Evolutionary conservation across 768 basidiomycete species (phyloP).

Genomic region (Amanita phalloides): DNA sequence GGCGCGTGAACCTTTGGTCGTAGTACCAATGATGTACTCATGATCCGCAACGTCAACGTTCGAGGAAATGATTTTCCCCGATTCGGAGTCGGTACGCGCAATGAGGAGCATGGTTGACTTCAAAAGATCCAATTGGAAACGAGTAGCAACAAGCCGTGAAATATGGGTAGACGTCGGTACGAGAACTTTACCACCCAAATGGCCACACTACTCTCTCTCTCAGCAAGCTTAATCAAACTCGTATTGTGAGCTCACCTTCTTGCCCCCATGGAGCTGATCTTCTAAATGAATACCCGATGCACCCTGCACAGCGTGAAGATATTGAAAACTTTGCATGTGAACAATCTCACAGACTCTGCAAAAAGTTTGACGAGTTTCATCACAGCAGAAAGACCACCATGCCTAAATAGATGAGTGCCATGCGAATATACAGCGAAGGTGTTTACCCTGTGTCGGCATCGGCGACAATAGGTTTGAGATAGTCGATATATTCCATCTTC

Average conservation of each 20-base stretch:
- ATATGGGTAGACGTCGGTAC: conserved; percentile 85
- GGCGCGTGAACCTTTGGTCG: conserved; percentile 30
- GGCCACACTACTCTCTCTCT: conserved; percentile 50
- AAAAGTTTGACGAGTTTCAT: conserved; percentile 94
- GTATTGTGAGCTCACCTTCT: conserved; percentile 44
- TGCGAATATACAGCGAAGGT: background rate
- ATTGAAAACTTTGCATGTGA: background rate
- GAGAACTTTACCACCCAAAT: conserved; percentile 86
- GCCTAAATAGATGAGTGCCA: conserved; percentile 32
- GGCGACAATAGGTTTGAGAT: conserved; percentile 86
- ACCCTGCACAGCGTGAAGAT: conserved; percentile 32
- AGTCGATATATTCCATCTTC: conserved; percentile 74
- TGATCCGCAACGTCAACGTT: conserved; percentile 80
- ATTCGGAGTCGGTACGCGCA: conserved; percentile 88
- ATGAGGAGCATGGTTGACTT: conserved; percentile 84
- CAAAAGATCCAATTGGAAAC: conserved; percentile 87
- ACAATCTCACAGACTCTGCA: conserved; percentile 65
- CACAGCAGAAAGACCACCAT: conserved; percentile 86
- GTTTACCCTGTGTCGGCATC: conserved; percentile 89
- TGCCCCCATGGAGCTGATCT: conserved; percentile 90
- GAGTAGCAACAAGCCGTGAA: conserved; percentile 72
- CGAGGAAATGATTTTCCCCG: conserved; percentile 73
- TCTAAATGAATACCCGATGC: conserved; percentile 88
- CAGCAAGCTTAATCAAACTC: background rate
- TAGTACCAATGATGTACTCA: conserved; percentile 62